Evolutionary conservation across 345 rosid species (phyloP), one percentile per base, ranked within the genome.

Genomic region (Lumnitzera littorea): DNA sequence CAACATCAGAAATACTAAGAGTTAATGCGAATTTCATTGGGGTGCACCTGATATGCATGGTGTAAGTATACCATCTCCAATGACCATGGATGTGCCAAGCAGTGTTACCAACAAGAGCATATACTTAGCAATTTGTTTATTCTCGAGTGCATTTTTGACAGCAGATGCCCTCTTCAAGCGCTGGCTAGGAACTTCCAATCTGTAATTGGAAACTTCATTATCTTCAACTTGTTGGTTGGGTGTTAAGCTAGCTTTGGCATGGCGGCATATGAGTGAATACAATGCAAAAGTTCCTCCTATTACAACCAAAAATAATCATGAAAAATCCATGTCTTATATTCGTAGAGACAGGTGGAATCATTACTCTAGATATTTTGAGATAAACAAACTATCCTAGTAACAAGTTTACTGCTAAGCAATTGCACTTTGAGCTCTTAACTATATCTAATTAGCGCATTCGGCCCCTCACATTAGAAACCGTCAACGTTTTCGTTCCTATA

Each of bases 41-140:
- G 7, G 7, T 29, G 5, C 53, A 69, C 77, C 72, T 15, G 78
- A 76, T 2, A 67, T 73, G 64, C 67, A 63, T 9, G 82, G 78
- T 0, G 76, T 74, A 41, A 77, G 69, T 56, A 70, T 62, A 7
- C 78, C 78, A 24, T 77, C 82, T 47, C 82, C 82, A 2, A 77
- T 63, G 62, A 77, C 68, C 78, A 77, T 77, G 56, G 82, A 64
- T 3, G 71, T 76, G 4, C 56, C 78, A n/a, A 70, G 55, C 76
- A 77, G 55, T 36, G 70, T 67, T n/a, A 46, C 41, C 25, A 73
- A 24, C 51, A 70, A 61, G 4, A 77, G 46, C 15, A 65, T 25
- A 15, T 73, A 73, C 56, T 73, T 73, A 46, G 62, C 55, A 3
- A 16, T 2, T 27, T 14, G 10, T 36, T 62, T 73, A 1, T 56